A percentile compares a stretch with the other conserved stretches of the same genome.
These are phyloP conservation scores for Clavaria fumosa DNA, from an alignment of 768 basidiomycete genomes.

Conservation along the genomic window DNA sequence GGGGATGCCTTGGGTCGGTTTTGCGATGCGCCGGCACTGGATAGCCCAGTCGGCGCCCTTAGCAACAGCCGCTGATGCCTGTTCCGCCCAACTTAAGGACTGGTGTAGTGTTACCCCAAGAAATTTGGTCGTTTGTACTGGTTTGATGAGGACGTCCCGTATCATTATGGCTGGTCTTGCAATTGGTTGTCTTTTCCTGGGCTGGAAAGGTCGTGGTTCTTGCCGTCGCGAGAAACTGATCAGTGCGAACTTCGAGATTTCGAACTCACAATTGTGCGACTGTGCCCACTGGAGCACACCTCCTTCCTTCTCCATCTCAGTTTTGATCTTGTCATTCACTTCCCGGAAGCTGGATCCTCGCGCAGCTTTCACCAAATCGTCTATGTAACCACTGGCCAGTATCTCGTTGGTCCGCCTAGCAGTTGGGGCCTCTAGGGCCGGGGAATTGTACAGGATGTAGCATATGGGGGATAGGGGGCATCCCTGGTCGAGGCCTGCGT, in stretches of 20 bases:
- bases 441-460: constrained; percentile 16
- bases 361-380: constrained; percentile 9
- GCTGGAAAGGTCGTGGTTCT: background rate
- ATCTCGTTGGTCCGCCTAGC: no score
- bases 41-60: constrained; percentile 11
- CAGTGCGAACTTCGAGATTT: constrained; percentile 12
- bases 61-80: constrained; percentile 8
- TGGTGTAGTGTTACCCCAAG: constrained; percentile 14
- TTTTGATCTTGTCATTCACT: constrained; percentile 1
- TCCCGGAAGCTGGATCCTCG: constrained; percentile 6
- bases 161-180: constrained; percentile 5
- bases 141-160: constrained; percentile 7
- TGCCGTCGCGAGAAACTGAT: constrained; percentile 7
- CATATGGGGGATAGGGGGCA: constrained; percentile 14
- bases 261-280: constrained; percentile 13
- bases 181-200: background rate
- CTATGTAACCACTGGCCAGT: no score
- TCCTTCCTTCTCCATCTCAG: constrained; percentile 8
- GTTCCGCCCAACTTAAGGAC: constrained; percentile 15
- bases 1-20: constrained; percentile 2
- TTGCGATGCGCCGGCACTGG: constrained; percentile 5
- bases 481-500: constrained; percentile 6
- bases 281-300: constrained; percentile 12
- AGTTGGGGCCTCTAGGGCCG: constrained; percentile 13
- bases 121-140: constrained; percentile 1